Evolutionary conservation across 1,284 basidiomycete species (phyloP), one percentile per base, ranked within the genome.

Genomic region (Irpex sp.): DNA sequence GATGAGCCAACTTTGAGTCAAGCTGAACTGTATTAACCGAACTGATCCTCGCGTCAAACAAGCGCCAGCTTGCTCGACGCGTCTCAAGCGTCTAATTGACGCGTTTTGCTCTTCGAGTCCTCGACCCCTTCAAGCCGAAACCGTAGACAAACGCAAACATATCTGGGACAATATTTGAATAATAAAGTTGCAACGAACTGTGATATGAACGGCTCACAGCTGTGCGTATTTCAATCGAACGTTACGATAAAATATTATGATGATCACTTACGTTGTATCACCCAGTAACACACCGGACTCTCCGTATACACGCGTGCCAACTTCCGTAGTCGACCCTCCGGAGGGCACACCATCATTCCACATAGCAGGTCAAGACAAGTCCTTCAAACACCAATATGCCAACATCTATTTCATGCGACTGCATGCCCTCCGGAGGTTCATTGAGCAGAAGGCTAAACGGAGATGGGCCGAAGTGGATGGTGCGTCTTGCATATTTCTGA

Each of bases 371-470:
- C 74, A 74, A 43, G 81, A 87, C 70, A 87, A 83, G 69, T 87
- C 89, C 1, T 92, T 90, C 78, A 89, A 84, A 71, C 89, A 95
- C 69, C 95, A 97, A 75, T 97, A 96, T 77, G 88, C 95, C 2
- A 97, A 95, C 72, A 92, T 97, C 36, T 97, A 97, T 78, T 97
- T 93, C 72, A 80, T 91, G 13, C 78, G 95, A 26, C 80, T 97
- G 9, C 81, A 84, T 33, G 74, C 85, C 50, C 78, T 97, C 7
- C 80, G 89, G 61, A 75, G 79, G 9, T 77, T 80, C 17, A 89
- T 96, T 1, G 83, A 89, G 67, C 75, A 86, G 60, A 80, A 79
- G 21, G 95, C 95, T 1, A 72, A 72, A 36, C 77, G 79, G 63
- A 79, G 81, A 68, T 97, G 95, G 95, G 80, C 78, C 51, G 75